Evolutionary conservation across 306 rosid species (phyloP).

Genomic region (Cicer arietinum): DNA sequence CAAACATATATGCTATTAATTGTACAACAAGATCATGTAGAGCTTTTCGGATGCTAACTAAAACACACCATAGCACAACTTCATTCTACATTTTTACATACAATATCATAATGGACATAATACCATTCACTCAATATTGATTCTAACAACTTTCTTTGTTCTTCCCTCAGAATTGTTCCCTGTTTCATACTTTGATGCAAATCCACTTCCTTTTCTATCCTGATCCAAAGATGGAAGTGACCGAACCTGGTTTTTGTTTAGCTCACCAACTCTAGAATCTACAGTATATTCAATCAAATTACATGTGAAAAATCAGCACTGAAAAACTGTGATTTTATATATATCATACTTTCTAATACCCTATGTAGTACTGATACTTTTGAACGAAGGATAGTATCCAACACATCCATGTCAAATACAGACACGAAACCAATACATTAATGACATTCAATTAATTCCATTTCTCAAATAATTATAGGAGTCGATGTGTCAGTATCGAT

Average conservation of each 20-base stretch:
- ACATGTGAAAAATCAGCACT: neutral
- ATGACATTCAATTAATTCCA: too few relatives aligned
- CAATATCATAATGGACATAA: neutral
- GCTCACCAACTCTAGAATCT: constrained; percentile 52
- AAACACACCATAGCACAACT: constrained; percentile 8
- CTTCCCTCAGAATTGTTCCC: constrained; percentile 45
- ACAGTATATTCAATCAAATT: constrained; percentile 15
- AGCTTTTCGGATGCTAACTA: constrained; percentile 16
- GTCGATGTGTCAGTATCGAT: too few relatives aligned
- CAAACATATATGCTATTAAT: neutral
- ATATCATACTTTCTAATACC: neutral
- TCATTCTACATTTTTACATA: neutral
- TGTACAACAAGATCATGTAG: constrained; percentile 3
- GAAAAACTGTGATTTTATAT: neutral
- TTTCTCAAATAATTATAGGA: too few relatives aligned
- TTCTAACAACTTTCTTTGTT: constrained; percentile 69
- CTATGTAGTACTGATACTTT: too few relatives aligned
- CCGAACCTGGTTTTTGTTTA: constrained; percentile 39
- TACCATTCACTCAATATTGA: constrained; percentile 68
- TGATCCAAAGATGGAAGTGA: constrained; percentile 45
- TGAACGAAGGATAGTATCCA: too few relatives aligned
- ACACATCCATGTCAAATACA: too few relatives aligned
- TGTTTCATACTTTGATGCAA: constrained; percentile 39
- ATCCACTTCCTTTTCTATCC: constrained; percentile 41
- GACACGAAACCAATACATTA: too few relatives aligned